These are phyloP conservation scores for Alternaria hordeiaustralica DNA, from an alignment of 2,329 filamentous ascomycete genomes.

Conservation along the genomic window DNA sequence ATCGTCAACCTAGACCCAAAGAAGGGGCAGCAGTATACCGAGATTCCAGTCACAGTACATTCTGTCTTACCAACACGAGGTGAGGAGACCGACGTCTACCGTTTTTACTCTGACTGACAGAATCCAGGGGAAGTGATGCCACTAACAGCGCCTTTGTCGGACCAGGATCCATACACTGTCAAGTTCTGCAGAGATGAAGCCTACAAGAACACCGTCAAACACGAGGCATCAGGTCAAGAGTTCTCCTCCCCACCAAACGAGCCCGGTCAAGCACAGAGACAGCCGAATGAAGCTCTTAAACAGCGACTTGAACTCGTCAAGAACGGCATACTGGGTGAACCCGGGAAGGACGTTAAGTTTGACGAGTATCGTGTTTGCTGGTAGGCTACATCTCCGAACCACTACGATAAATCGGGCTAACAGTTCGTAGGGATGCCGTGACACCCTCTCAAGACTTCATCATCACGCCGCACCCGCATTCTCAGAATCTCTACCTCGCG, in stretches of 20 bases:
- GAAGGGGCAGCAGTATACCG: background rate
- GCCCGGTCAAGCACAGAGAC: background rate
- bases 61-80: background rate
- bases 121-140: background rate
- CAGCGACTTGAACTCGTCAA: background rate
- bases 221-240: background rate
- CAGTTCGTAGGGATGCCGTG: background rate
- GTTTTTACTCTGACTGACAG: accelerated
- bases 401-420: background rate
- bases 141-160: background rate
- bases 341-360: background rate
- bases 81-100: accelerated
- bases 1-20: background rate
- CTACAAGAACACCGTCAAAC: background rate
- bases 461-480: background rate
- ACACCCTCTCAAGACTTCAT: background rate
- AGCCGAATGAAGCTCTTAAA: background rate
- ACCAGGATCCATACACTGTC: background rate
- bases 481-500: background rate
- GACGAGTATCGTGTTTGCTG: background rate
- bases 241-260: background rate
- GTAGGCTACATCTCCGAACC: background rate
- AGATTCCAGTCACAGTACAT: background rate
- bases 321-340: background rate
- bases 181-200: background rate